Evolutionary conservation across 768 basidiomycete genomes (phyloP), one percentile per base, ranked within the genome.

Genomic region (Xanthoconium stramineum): DNA sequence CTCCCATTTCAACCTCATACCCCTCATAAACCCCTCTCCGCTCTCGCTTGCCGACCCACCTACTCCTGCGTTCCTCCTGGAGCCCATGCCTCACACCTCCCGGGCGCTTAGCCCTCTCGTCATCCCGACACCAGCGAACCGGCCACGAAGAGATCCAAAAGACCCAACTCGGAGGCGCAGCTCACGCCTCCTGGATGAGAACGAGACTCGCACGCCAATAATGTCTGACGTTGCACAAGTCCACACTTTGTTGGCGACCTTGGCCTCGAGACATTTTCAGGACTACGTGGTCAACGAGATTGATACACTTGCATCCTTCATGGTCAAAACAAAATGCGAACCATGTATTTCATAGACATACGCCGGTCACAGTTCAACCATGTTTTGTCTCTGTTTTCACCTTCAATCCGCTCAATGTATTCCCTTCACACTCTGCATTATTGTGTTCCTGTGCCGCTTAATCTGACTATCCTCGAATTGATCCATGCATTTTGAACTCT

Each of bases 261-360:
- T 93, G 39, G 89, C 84, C 3, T 86, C 90, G 64, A 78, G 78
- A 52, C 91, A 93, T 70, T 92, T 90, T 68, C 76, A 81, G 54
- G 83, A 86, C 38, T 75, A 82, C 55, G 63, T 72, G 13, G 71
- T 79, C 17, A 85, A 86, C 69, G 91, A 93, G 70, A 84, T 89
- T 46, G 91, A 92, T 57, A 88, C 85, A n/a, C 74, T 92, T 39
- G 87, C 88, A 19, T 81, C 84, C 32, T 91, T 92, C 62, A 87
- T 91, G 87, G 81, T 91, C 48, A 88, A 86, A 70, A 79, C 71
- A 7, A 84, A 82, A 69, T 74, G 75, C 55, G 83, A 82, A 71
- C 64, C 50, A 61, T 60, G 60, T 68, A 55, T 32, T 61, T 50
- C 24, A 45, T 64, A 59, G 55, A 55, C 42, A n/a, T 32, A 59